phyloP scores from a whole-genome alignment of 192 early-diverging fungal genomes.

The Lobosporangium transversale region DNA sequence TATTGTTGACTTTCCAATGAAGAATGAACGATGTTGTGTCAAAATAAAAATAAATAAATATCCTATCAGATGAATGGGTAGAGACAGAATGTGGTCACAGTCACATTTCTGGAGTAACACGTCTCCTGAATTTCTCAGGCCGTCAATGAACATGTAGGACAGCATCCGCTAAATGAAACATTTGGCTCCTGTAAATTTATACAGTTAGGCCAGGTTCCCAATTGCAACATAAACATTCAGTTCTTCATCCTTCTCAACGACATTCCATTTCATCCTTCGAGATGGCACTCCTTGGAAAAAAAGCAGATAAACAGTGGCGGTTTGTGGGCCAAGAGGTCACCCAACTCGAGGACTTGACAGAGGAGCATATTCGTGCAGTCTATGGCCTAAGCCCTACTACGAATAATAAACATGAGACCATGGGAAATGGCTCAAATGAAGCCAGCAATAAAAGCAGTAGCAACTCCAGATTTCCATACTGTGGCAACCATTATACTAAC shows the following conservation, averaged over 20 bases:
- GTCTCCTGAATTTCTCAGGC: no score
- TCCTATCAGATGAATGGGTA: no score
- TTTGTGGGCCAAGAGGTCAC: constrained; percentile 27
- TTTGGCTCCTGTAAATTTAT: no score
- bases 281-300: constrained; percentile 20
- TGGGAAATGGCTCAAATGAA: neutral
- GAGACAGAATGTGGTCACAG: neutral
- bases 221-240: no score
- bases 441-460: neutral
- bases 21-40: neutral
- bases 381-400: constrained; percentile 17
- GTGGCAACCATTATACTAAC: constrained; percentile 13
- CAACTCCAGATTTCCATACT: constrained; percentile 20
- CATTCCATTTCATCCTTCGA: neutral
- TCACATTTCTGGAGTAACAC: neutral
- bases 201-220: no score
- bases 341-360: constrained; percentile 15
- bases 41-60: neutral
- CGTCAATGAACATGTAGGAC: no score
- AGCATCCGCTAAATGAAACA: no score
- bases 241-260: no score
- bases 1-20: no score
- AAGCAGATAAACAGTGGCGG: constrained; percentile 25
- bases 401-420: no score
- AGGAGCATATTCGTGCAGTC: constrained; percentile 20